Evolutionary conservation across 192 early-diverging fungal species (phyloP).

Genomic region (Umbelopsis sp.): DNA sequence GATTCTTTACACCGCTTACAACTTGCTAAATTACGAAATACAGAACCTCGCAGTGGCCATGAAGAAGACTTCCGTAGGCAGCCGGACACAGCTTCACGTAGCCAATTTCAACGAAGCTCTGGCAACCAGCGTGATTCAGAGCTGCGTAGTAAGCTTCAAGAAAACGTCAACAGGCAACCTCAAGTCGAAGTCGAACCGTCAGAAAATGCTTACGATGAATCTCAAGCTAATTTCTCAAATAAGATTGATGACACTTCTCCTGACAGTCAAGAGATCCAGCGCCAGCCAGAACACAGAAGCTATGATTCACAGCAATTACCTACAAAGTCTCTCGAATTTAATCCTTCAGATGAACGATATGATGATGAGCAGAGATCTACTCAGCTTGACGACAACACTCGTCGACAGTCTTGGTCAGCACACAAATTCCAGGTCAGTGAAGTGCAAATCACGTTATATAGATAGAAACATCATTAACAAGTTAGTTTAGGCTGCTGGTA

Average conservation of each 20-base stretch:
- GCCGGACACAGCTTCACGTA: too few species aligned
- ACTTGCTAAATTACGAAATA: too few species aligned
- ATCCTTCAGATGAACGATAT: not conserved
- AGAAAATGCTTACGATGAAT: not conserved
- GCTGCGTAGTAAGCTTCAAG: too few species aligned
- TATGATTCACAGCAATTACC: not conserved
- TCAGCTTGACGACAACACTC: constrained; percentile 2
- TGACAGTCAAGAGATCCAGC: not conserved
- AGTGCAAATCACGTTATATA: too few species aligned
- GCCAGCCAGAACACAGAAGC: not conserved
- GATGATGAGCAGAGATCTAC: not conserved
- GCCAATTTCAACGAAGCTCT: too few species aligned
- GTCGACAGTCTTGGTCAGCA: not conserved
- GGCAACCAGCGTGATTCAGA: too few species aligned
- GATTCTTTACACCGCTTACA: too few species aligned
- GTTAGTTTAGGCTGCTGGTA: too few species aligned
- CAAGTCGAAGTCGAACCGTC: not conserved
- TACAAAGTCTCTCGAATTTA: not conserved
- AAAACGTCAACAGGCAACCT: not conserved
- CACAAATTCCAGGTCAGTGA: too few species aligned
- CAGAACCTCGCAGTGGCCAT: too few species aligned
- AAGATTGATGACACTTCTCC: not conserved
- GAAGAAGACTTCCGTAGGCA: too few species aligned
- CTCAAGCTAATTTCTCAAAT: not conserved
- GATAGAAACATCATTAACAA: too few species aligned